These are phyloP conservation scores for Taphrina wiesneri DNA, from an alignment of 1,139 yeast species.

Conservation along the genomic window DNA sequence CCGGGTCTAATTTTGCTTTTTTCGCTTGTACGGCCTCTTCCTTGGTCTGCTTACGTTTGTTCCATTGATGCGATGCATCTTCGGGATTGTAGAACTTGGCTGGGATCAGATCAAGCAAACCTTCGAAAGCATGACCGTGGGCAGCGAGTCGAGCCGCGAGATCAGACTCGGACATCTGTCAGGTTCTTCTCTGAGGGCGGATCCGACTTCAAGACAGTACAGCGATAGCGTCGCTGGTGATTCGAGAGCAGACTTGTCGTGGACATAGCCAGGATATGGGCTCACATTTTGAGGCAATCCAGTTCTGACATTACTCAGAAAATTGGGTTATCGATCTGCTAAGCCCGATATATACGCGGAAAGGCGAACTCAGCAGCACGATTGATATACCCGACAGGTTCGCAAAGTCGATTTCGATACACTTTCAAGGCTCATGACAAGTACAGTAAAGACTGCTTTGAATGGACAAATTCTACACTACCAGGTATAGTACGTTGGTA, in stretches of 20 bases:
- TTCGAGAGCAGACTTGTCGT: too few relatives aligned
- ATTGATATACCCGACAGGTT: background rate
- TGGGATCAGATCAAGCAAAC: conserved; percentile 84
- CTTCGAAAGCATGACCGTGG: conserved; percentile 86
- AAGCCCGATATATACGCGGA: background rate
- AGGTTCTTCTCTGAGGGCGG: background rate
- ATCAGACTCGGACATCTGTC: conserved; percentile 23
- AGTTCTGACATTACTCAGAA: background rate
- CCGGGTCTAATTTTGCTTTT: conserved; percentile 75
- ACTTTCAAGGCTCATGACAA: background rate
- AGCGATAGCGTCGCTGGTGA: too few relatives aligned
- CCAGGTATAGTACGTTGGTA: too few relatives aligned
- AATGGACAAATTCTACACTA: too few relatives aligned
- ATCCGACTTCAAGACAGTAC: too few relatives aligned
- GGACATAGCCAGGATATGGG: background rate
- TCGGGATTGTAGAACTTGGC: conserved; percentile 87
- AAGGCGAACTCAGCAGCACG: too few relatives aligned
- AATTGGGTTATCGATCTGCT: background rate
- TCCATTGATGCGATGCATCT: conserved; percentile 73
- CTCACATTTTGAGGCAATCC: background rate
- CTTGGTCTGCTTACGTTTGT: conserved; percentile 66
- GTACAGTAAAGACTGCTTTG: too few relatives aligned
- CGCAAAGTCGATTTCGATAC: background rate
- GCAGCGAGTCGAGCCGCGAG: conserved; percentile 57
- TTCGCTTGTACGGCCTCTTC: conserved; percentile 64